These are phyloP conservation scores for Calonectria hawksworthii DNA, from an alignment of 2,329 filamentous ascomycete species.

Conservation along the genomic window DNA sequence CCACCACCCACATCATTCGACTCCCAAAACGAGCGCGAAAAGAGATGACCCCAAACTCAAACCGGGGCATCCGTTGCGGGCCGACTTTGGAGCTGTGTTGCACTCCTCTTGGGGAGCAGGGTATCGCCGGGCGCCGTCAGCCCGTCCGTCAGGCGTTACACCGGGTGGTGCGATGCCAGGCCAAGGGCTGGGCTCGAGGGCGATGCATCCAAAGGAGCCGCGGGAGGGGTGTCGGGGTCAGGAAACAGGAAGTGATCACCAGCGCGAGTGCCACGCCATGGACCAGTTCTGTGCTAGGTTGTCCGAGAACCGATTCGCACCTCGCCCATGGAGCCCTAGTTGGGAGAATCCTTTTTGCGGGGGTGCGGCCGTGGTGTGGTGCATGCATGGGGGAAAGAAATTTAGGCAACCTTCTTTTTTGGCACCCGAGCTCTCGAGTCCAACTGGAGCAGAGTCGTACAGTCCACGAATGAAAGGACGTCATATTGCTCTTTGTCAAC, in stretches of 20 bases:
- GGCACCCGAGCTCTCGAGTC: no score
- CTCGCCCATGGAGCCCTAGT: not conserved
- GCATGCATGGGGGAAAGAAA: not conserved
- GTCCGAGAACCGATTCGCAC: constrained; percentile 11
- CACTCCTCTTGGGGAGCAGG: not conserved
- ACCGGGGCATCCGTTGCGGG: not conserved
- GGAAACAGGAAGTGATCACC: constrained; percentile 14
- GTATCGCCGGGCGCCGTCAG: not conserved
- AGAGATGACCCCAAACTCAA: not conserved
- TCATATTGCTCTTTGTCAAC: not conserved
- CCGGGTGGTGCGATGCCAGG: constrained; percentile 15
- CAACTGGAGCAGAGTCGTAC: not conserved
- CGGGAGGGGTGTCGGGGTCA: not conserved
- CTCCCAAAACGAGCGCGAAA: not conserved
- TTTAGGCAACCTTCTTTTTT: not conserved
- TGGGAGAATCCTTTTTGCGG: not conserved
- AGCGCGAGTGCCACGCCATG: constrained; percentile 8
- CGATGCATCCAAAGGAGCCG: no score
- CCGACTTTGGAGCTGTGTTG: constrained; percentile 1
- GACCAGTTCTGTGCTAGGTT: constrained; percentile 6
- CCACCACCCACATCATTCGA: not conserved
- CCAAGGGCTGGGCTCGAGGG: not conserved
- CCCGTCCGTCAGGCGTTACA: constrained; percentile 7
- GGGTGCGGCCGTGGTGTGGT: not conserved
- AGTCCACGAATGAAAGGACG: not conserved